These are phyloP conservation scores for Komagataella ulmi DNA, from an alignment of 805 yeast species.

Conservation along the genomic window DNA sequence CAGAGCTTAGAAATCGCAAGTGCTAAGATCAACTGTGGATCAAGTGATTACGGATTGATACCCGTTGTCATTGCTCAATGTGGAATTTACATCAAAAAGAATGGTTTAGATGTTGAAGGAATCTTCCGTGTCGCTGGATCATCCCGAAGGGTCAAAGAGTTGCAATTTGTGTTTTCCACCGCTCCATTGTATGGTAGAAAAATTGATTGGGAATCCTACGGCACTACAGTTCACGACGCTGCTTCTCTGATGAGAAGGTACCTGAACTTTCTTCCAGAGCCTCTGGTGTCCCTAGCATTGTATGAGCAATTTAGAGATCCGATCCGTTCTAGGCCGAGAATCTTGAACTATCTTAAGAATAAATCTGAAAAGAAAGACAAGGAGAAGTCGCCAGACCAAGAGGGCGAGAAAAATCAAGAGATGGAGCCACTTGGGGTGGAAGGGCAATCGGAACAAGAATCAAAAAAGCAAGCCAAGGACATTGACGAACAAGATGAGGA, in stretches of 20 bases:
- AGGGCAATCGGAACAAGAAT: conserved; percentile 1
- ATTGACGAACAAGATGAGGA: not conserved
- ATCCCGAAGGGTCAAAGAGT: conserved; percentile 71
- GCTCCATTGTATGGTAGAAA: conserved; percentile 88
- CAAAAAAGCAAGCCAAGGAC: not conserved
- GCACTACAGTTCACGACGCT: conserved; percentile 80
- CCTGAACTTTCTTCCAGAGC: conserved; percentile 82
- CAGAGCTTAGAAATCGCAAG: conserved; percentile 64
- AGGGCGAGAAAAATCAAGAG: conserved; percentile 1
- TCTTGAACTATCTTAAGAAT: conserved; percentile 40
- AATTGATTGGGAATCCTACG: conserved; percentile 79
- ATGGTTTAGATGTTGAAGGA: conserved; percentile 75
- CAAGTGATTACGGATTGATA: conserved; percentile 61
- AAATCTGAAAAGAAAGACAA: not conserved
- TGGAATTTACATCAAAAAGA: conserved; percentile 70
- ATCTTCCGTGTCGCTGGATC: conserved; percentile 91
- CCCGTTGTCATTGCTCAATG: conserved; percentile 95
- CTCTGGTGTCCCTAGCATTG: conserved; percentile 65
- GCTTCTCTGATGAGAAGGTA: conserved; percentile 81
- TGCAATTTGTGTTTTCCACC: conserved; percentile 70
- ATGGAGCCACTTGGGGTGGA: not conserved
- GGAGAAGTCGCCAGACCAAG: conserved; percentile 3
- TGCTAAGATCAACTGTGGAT: conserved; percentile 57
- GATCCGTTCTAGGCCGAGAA: conserved; percentile 47
- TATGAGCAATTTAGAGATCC: conserved; percentile 77